phyloP scores from a whole-genome alignment of 371 early-diverging fungal species.

The Mortierella sp. region DNA sequence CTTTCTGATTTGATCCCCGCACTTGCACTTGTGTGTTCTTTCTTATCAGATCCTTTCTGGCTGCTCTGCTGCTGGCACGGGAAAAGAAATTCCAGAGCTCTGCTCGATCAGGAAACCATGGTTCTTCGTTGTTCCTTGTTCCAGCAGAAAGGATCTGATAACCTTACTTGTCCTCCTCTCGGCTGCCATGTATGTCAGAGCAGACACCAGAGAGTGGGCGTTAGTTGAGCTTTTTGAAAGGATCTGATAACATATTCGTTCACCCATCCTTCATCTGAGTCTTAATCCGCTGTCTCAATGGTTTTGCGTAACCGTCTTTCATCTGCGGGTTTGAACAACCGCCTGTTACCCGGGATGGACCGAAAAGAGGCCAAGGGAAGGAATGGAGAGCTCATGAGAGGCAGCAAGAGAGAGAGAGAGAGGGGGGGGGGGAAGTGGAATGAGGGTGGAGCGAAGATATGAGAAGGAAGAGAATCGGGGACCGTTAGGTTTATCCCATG shows the following conservation, averaged over 20 bases:
- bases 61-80: not conserved
- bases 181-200: not conserved
- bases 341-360: not conserved
- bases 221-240: not conserved
- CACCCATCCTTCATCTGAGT: conserved; percentile 6
- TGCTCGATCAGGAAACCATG: conserved; percentile 2
- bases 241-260: not conserved
- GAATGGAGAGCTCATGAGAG: not conserved
- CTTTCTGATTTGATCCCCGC: not conserved
- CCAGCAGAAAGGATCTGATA: not conserved
- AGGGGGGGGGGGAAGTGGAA: not conserved
- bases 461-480: not conserved
- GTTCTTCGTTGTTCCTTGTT: not conserved
- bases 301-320: not conserved
- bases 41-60: not conserved
- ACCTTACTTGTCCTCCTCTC: not conserved
- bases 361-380: not conserved
- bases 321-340: not conserved
- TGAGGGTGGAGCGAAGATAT: too few species aligned
- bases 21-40: not conserved
- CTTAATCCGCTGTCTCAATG: not conserved
- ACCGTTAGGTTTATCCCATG: not conserved
- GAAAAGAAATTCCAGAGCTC: not conserved
- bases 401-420: not conserved
- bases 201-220: not conserved